Evolutionary conservation across 2,329 filamentous ascomycete genomes (phyloP).

Genomic region (Daldinia eschscholtzii): DNA sequence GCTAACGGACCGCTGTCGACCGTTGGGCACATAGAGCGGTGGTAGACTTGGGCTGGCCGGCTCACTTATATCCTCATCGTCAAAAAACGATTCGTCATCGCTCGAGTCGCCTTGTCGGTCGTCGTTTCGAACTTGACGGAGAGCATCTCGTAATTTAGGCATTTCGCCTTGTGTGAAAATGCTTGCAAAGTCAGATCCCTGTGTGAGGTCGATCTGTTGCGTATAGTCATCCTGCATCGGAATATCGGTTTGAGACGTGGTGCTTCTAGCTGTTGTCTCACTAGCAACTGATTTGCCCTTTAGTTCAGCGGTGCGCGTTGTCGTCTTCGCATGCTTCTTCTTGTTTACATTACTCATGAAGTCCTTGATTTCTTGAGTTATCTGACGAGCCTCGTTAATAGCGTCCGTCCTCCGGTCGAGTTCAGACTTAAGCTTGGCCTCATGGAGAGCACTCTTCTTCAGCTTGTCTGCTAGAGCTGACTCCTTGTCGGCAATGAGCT

Average conservation of each 20-base stretch:
- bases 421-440: conserved; percentile 41
- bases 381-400: conserved; percentile 44
- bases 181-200: conserved; percentile 53
- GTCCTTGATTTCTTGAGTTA: conserved; percentile 45
- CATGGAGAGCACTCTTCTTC: conserved; percentile 41
- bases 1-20: conserved; percentile 38
- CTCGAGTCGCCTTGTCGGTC: conserved; percentile 44
- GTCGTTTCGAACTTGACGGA: conserved; percentile 48
- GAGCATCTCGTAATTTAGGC: conserved; percentile 38
- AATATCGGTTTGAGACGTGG: conserved; percentile 51
- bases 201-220: conserved; percentile 54
- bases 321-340: conserved; percentile 51
- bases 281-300: conserved; percentile 48
- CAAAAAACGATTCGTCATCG: conserved; percentile 40
- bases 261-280: conserved; percentile 55
- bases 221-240: conserved; percentile 56
- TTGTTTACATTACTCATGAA: conserved; percentile 46
- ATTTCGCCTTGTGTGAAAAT: conserved; percentile 50
- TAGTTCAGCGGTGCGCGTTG: conserved; percentile 53
- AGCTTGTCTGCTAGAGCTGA: conserved; percentile 40
- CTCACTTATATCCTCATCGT: conserved; percentile 44
- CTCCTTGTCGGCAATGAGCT: conserved; percentile 43
- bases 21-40: conserved; percentile 44
- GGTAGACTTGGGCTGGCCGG: conserved; percentile 51
- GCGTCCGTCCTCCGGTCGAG: conserved; percentile 38